Evolutionary conservation across 2,329 filamentous ascomycete genomes (phyloP).

Genomic region (Coniochaeta sp.): DNA sequence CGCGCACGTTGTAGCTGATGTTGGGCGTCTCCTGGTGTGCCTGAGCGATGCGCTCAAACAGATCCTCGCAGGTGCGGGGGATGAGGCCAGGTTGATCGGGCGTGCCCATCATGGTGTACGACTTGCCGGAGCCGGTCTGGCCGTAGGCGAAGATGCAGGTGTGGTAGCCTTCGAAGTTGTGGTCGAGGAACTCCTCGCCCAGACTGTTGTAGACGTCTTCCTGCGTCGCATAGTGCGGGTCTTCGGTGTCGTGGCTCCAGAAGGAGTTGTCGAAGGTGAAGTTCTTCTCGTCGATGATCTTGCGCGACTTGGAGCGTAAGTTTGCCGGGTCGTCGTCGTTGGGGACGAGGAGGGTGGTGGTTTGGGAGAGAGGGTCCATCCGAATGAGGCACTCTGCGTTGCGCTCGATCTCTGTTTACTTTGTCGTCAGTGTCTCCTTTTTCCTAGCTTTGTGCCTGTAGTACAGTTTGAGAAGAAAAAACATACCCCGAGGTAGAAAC

Average conservation of each 20-base stretch:
- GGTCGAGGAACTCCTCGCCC: conserved; percentile 94
- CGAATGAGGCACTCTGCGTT: conserved; percentile 77
- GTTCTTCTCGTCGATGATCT: conserved; percentile 74
- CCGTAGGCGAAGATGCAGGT: conserved; percentile 99
- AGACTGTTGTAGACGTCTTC: conserved; percentile 91
- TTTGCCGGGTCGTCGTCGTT: conserved; percentile 42
- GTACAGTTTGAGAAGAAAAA: conserved; percentile 11
- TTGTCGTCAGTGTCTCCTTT: background rate
- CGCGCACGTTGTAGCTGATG: conserved; percentile 93
- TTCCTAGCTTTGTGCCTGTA: no score
- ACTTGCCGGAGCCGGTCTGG: conserved; percentile 95
- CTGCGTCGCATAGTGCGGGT: conserved; percentile 84
- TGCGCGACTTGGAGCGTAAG: conserved; percentile 58
- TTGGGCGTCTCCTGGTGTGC: conserved; percentile 73
- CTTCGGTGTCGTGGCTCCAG: conserved; percentile 80
- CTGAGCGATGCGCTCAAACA: conserved; percentile 87
- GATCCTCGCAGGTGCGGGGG: conserved; percentile 87
- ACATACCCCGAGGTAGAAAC: conserved; percentile 69
- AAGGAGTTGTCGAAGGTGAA: conserved; percentile 98
- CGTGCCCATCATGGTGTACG: conserved; percentile 96
- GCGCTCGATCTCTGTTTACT: conserved; percentile 66
- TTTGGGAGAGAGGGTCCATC: conserved; percentile 85
- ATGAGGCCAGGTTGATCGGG: conserved; percentile 84
- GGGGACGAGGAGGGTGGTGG: conserved; percentile 64
- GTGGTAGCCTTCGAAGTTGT: conserved; percentile 99